Evolutionary conservation across 2,329 filamentous ascomycete species (phyloP).

Genomic region (Raffaelea ambrosiae): DNA sequence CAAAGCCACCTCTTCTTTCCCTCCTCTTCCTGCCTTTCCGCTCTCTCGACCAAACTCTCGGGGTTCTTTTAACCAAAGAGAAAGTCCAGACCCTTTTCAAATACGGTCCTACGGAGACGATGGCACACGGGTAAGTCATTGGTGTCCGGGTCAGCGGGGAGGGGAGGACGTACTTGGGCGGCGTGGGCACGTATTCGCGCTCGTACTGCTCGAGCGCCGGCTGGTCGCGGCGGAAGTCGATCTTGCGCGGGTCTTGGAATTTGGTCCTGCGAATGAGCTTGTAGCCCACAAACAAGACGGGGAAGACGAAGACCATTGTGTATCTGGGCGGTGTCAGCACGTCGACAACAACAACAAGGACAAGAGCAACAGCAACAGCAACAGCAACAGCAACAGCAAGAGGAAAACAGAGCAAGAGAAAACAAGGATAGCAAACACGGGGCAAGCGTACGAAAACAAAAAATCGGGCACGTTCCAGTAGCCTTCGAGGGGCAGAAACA

Average conservation of each 20-base stretch:
- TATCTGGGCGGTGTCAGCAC: too few species aligned
- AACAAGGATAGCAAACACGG: too few species aligned
- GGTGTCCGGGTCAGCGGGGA: neutral
- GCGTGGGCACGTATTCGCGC: slow-evolving; percentile 16
- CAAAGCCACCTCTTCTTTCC: too few species aligned
- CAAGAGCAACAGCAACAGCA: neutral
- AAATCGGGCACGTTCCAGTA: slow-evolving; percentile 21
- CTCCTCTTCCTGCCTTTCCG: too few species aligned
- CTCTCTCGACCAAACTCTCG: too few species aligned
- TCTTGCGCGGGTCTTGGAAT: slow-evolving; percentile 43
- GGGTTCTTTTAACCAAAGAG: neutral
- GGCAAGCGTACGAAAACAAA: slow-evolving; percentile 22
- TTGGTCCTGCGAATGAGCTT: slow-evolving; percentile 57
- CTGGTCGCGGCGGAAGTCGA: slow-evolving; percentile 53
- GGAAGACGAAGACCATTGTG: slow-evolving; percentile 21
- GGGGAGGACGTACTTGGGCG: neutral
- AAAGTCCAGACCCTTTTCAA: neutral
- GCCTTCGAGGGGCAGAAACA: slow-evolving; percentile 24
- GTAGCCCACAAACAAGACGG: slow-evolving; percentile 53
- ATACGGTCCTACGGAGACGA: neutral
- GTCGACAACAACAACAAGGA: neutral
- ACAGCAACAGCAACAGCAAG: neutral
- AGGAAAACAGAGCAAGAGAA: too few species aligned
- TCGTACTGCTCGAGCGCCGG: slow-evolving; percentile 46
- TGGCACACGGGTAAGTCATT: neutral